Conservation (phyloP, 257 asterid genomes). For the Dorcoceras hygrometricum region DNA sequence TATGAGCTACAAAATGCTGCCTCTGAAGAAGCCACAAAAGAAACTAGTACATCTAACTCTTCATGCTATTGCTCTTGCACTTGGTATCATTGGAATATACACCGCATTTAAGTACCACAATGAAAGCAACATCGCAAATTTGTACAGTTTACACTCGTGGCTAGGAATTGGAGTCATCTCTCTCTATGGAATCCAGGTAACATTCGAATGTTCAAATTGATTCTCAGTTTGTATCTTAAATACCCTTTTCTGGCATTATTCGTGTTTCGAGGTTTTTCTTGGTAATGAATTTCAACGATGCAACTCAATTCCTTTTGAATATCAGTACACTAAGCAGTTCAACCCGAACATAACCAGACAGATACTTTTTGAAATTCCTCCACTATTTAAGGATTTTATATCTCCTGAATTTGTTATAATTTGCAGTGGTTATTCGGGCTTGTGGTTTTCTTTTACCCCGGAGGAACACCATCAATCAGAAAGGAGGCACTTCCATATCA, state of each 20-base stretch:
- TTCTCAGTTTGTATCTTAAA: not conserved
- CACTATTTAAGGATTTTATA: not conserved
- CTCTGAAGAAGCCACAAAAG: conserved; percentile 74
- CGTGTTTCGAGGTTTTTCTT: too few relatives aligned
- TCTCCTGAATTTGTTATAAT: conserved; percentile 1
- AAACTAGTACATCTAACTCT: conserved; percentile 70
- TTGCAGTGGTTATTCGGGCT: conserved; percentile 92
- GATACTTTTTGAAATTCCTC: not conserved
- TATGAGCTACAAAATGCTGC: conserved; percentile 75
- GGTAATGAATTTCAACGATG: too few relatives aligned
- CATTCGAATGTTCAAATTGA: not conserved
- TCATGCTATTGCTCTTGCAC: conserved; percentile 76
- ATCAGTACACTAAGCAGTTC: too few relatives aligned
- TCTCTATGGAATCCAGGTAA: conserved; percentile 93
- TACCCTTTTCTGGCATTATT: not conserved
- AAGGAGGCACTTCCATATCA: conserved; percentile 92
- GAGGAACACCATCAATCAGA: conserved; percentile 62
- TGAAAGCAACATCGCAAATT: conserved; percentile 78
- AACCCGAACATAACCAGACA: too few relatives aligned
- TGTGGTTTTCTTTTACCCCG: conserved; percentile 87
- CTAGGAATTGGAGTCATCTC: conserved; percentile 69
- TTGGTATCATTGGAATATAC: conserved; percentile 80
- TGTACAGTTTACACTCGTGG: conserved; percentile 98
- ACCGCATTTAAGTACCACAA: conserved; percentile 86
- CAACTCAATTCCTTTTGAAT: too few relatives aligned